A percentile compares a stretch with the other conserved stretches of the same genome.
Evolutionary conservation across 495 filamentous ascomycete genomes (phyloP).

Genomic region (Talaromyces wortmannii): DNA sequence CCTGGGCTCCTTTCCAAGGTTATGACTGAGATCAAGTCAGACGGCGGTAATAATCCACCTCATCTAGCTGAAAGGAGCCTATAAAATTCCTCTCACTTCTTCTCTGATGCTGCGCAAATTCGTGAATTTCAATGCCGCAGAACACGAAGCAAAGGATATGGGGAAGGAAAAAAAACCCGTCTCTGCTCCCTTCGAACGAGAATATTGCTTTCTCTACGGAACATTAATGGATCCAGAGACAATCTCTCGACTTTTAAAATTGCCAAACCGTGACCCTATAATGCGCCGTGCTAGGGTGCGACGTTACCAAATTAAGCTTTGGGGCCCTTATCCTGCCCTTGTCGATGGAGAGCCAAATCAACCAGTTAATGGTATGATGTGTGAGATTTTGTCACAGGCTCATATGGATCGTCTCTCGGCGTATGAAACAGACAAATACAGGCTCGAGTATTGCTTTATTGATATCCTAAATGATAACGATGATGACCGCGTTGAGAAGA

Average conservation of each 20-base stretch:
- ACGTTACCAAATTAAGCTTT: constrained; percentile 13
- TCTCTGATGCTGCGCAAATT: constrained; percentile 9
- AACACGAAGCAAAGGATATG: background rate
- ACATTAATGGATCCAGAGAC: constrained; percentile 14
- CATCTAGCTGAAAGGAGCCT: too few species aligned
- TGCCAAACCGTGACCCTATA: constrained; percentile 3
- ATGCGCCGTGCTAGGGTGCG: constrained; percentile 9
- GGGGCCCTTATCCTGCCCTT: constrained; percentile 21
- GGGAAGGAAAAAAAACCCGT: background rate
- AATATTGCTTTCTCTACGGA: constrained; percentile 28
- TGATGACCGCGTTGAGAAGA: background rate
- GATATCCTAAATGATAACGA: constrained; percentile 5
- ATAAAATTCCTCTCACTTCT: too few species aligned
- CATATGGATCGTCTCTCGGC: constrained; percentile 14
- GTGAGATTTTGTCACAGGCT: constrained; percentile 10
- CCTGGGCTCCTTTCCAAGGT: too few species aligned
- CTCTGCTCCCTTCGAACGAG: constrained; percentile 1
- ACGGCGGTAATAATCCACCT: too few species aligned
- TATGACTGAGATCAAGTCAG: too few species aligned
- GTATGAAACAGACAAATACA: constrained; percentile 23
- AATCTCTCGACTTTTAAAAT: constrained; percentile 11
- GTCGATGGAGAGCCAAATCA: constrained; percentile 7
- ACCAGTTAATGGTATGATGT: constrained; percentile 15
- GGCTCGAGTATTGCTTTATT: constrained; percentile 6
- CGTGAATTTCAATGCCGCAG: constrained; percentile 1